Base-by-base conservation (phyloP, 78 protist genomes). In the Tieghemostelium lacteum region DNA sequence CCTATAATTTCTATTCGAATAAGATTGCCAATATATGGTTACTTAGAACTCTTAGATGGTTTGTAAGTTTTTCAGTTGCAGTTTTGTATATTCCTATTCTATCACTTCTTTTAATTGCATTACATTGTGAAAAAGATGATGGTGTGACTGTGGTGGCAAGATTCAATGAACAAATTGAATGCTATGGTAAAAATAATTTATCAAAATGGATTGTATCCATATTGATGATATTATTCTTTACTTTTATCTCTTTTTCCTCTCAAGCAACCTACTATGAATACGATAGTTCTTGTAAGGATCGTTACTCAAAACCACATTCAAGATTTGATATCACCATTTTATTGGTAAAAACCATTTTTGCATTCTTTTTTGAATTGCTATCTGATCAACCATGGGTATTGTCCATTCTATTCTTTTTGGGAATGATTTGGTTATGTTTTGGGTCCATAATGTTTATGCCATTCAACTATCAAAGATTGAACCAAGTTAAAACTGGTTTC, bases 281-380 rank as follows among this genome's bases (percentile, higher is more conserved):
- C 55, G 89, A 80, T 31, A 60, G 71, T n/a, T 57, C 39, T 14
- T 29, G 36, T 40, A 66, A 42, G 42, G 17, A 33, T 20, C 66
- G 89, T 58, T 80, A 63, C 42, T 69, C 89, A 2, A 80, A 80
- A 58, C 89, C 89, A 55, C 89, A 80, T 80, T 66, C 89, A 10
- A 80, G 89, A 80, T 80, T 80, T 58, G 89, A 80, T 69, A 16
- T 80, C 4, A 42, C 75, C 22, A 57, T 80, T 20, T 80, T 80
- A 80, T 42, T 80, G 0, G 60, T 40, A 6, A 80, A 80, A 73
- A 58, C 75, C 3, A 67, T 80, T 2, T 61, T 80, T 29, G 58
- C 89, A 80, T 58, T 80, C 29, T 80, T 80, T 22, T 66, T 66
- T 31, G 40, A 40, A 40, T 34, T 80, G 1, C 31, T 80, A 14